Conservation (phyloP, 108 stramenopile species). For the Nitzschia putrida region DNA sequence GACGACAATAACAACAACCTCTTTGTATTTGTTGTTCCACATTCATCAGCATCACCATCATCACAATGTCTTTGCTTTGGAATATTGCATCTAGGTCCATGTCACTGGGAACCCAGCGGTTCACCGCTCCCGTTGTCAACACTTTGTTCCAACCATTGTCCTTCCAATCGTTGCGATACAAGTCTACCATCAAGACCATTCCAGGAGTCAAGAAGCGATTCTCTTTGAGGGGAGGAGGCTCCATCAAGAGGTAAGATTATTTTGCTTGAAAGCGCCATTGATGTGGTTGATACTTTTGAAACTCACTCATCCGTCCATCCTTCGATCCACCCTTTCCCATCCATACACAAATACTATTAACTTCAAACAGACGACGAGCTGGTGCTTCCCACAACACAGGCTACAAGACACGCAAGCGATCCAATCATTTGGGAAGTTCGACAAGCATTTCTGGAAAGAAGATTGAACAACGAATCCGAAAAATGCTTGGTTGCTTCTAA, state of each 20-base stretch:
- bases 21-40: too few relatives aligned
- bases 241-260: constrained; percentile 78
- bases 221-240: constrained; percentile 66
- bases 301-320: too few relatives aligned
- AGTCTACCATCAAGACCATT: constrained; percentile 65
- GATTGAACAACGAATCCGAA: constrained; percentile 71
- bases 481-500: constrained; percentile 47
- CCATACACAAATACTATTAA: constrained; percentile 4
- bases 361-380: constrained; percentile 22
- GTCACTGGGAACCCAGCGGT: too few relatives aligned
- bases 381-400: constrained; percentile 81
- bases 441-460: constrained; percentile 61
- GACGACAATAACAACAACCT: too few relatives aligned
- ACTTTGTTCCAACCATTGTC: background rate
- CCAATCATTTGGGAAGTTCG: constrained; percentile 60
- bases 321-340: too few relatives aligned
- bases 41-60: too few relatives aligned
- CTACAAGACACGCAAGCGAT: constrained; percentile 60
- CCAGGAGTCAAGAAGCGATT: constrained; percentile 76
- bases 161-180: constrained; percentile 27
- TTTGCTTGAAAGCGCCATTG: too few relatives aligned
- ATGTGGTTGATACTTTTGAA: background rate
- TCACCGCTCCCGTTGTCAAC: background rate
- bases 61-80: background rate
- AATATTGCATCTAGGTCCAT: background rate